Percentiles rank a stretch among this genome's conserved stretches.
Conservation (phyloP, 2,329 filamentous ascomycete genomes). For the Thelonectria rubi region DNA sequence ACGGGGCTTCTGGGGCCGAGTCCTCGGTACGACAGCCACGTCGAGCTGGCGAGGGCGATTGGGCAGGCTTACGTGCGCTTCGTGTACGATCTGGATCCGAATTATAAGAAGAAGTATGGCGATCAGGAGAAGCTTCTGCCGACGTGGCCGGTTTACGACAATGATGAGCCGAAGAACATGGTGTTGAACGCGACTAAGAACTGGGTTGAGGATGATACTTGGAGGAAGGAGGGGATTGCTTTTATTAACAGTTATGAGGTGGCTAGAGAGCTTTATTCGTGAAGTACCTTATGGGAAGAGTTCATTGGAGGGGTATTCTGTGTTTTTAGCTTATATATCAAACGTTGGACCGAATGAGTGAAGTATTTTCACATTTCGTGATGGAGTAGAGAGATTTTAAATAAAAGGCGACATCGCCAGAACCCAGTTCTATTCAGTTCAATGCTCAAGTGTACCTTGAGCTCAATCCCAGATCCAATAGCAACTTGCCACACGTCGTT, state of each 20-base stretch:
- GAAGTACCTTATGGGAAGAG: not conserved
- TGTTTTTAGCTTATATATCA: too few relatives aligned
- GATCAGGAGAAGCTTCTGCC: conserved; percentile 43
- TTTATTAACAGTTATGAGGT: conserved; percentile 39
- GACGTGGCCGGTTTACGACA: conserved; percentile 53
- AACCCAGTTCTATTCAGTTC: too few relatives aligned
- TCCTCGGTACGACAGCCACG: conserved; percentile 52
- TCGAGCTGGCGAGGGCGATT: conserved; percentile 47
- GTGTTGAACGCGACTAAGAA: conserved; percentile 55
- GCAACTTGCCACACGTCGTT: too few relatives aligned
- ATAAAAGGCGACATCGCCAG: too few relatives aligned
- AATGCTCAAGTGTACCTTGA: too few relatives aligned
- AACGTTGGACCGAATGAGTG: too few relatives aligned
- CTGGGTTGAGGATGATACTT: conserved; percentile 58
- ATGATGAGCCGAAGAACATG: conserved; percentile 53
- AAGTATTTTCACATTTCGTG: too few relatives aligned
- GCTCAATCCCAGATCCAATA: too few relatives aligned
- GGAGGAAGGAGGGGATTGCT: conserved; percentile 56
- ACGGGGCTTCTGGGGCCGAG: conserved; percentile 56
- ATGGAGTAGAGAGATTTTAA: too few relatives aligned
- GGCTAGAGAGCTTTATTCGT: conserved; percentile 38
- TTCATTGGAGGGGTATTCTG: too few relatives aligned
- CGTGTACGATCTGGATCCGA: conserved; percentile 54
- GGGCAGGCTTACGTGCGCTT: conserved; percentile 56
- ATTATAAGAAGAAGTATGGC: conserved; percentile 36